These are phyloP conservation scores for Drechslerella stenobrocha DNA, from an alignment of 2,329 filamentous ascomycete species.

Conservation along the genomic window DNA sequence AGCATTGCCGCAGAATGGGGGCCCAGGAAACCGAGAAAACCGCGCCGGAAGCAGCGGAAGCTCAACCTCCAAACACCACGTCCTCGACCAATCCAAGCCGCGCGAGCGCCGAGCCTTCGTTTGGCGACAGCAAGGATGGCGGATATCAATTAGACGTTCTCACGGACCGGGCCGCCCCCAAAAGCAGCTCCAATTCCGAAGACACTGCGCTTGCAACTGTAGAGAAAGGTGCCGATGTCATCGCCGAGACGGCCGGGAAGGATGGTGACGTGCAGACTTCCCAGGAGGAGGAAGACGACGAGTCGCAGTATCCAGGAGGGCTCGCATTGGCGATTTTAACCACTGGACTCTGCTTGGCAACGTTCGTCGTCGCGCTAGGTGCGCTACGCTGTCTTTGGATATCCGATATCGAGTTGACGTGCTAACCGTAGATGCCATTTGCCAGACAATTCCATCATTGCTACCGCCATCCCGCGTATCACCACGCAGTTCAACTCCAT, in stretches of 20 bases:
- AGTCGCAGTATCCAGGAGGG: conserved; percentile 45
- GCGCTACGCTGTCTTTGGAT: neutral
- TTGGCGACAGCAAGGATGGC: conserved; percentile 17
- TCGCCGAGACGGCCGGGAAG: conserved; percentile 4
- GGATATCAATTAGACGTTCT: conserved; percentile 11
- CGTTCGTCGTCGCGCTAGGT: conserved; percentile 44
- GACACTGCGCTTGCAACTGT: conserved; percentile 19
- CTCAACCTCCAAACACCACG: conserved; percentile 22
- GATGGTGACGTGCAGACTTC: neutral
- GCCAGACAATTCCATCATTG: conserved; percentile 44
- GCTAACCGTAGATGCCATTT: neutral
- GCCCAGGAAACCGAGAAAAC: conserved; percentile 43
- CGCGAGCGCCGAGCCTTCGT: conserved; percentile 14
- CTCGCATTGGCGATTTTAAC: conserved; percentile 29
- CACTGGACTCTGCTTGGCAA: conserved; percentile 36
- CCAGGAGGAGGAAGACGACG: conserved; percentile 22
- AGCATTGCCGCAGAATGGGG: conserved; percentile 47
- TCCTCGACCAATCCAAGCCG: conserved; percentile 26
- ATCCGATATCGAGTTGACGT: neutral
- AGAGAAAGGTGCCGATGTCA: conserved; percentile 17
- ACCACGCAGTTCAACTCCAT: conserved; percentile 54
- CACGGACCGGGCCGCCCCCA: conserved; percentile 25
- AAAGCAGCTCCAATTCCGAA: conserved; percentile 34
- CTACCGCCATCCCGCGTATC: conserved; percentile 47
- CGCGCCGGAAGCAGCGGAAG: conserved; percentile 37